Base-by-base conservation (phyloP, 129 eudicot species). In the Lonicera japonica region DNA sequence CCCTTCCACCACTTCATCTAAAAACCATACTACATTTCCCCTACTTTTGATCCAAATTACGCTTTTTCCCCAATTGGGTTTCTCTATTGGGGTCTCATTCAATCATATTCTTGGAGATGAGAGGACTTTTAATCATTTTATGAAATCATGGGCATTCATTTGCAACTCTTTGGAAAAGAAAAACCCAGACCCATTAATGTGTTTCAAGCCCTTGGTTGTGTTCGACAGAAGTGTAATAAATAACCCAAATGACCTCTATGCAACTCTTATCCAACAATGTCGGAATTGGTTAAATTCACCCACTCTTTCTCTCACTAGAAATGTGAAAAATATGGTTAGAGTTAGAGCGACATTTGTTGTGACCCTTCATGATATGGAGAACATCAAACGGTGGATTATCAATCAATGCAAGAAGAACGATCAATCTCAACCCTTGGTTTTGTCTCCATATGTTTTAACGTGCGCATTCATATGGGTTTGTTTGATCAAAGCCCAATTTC, bases 391-490 rank as follows among this genome's bases (percentile, higher is more conserved):
- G 10, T 65, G 54, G 50, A 72, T 75, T 10, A 53, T 80, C 0
- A 67, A 50, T 13, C 68, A 52, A 57, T 80, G 78, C 72, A 64
- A 61, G 58, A 21, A 38, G 64, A 58, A 45, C 7, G 61, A 75
- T 15, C 66, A 61, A 22, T 66, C 75, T 12, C 74, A 65, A 25
- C 79, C 79, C 3, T 0, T 61, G 22, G 58, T 67, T 51, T 52
- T 81, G 20, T 81, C 86, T 0, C 70, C 79, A 3, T 81, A 76
- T 24, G 79, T 72, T 21, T 46, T 73, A 13, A 70, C 73, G 19
- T 76, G 82, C 36, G 60, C 75, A 15, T 73, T 64, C 46, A 34
- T 62, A 68, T 80, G 86, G 86, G 58, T 61, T 4, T 75, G 82
- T 64, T 46, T 80, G 21, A 47, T 64, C 5, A 72, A 68, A 68